Percentiles rank a stretch among this genome's conserved stretches.
phyloP scores from a whole-genome alignment of 805 yeast species.

The Wickerhamiella azymoides region DNA sequence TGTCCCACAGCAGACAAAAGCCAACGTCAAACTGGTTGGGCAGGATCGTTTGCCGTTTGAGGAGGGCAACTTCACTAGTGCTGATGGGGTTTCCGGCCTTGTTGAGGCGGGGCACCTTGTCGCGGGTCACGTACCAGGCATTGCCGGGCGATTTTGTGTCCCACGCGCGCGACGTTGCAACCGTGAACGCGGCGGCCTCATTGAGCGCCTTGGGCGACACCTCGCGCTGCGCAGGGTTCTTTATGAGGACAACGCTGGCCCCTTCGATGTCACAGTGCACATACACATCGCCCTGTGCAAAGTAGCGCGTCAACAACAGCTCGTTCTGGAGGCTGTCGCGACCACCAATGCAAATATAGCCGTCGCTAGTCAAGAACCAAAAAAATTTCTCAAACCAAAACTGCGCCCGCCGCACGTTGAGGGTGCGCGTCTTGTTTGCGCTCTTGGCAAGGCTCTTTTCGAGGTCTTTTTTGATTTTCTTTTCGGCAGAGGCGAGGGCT shows the following conservation, averaged over 20 bases:
- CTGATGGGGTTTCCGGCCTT: conserved; percentile 39
- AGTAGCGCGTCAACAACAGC: conserved; percentile 63
- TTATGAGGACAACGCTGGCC: conserved; percentile 61
- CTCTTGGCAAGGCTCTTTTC: conserved; percentile 45
- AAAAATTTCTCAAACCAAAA: conserved; percentile 88
- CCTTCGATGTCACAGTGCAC: conserved; percentile 66
- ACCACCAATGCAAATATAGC: conserved; percentile 76
- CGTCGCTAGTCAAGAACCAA: conserved; percentile 91
- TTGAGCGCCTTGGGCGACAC: conserved; percentile 75
- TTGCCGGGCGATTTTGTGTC: conserved; percentile 66
- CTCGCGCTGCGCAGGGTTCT: conserved; percentile 50
- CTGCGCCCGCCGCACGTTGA: conserved; percentile 53
- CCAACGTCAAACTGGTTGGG: conserved; percentile 88
- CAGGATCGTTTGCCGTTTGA: conserved; percentile 39
- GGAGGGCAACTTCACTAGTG: conserved; percentile 46
- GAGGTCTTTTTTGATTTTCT: conserved; percentile 59
- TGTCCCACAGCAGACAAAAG: conserved; percentile 64
- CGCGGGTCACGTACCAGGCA: conserved; percentile 72
- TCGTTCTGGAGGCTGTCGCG: conserved; percentile 70
- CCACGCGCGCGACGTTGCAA: conserved; percentile 78
- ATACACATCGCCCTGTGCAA: conserved; percentile 56
- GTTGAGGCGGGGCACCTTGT: conserved; percentile 47
- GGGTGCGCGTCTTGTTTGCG: conserved; percentile 28
- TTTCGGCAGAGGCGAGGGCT: conserved; percentile 75
- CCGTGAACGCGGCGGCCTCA: conserved; percentile 82